A percentile compares a stretch with the other conserved stretches of the same genome.
These are phyloP conservation scores for Paspalum vaginatum DNA, from an alignment of 176 grass and related monocot genomes.

Conservation along the genomic window DNA sequence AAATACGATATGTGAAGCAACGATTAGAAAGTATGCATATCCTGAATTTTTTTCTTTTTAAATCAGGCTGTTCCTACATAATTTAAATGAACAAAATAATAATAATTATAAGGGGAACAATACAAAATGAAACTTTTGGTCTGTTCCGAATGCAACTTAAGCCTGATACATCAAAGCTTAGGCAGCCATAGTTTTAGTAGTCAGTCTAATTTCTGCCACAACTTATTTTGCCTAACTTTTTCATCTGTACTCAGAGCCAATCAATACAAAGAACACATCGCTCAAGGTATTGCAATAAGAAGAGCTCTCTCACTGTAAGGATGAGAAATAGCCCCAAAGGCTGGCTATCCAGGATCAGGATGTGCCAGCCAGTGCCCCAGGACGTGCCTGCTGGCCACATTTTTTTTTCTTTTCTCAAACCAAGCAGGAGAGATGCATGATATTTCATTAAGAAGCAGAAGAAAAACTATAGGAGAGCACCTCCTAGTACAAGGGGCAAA, in stretches of 20 bases:
- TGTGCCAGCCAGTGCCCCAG: too few relatives aligned
- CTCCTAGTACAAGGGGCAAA: too few relatives aligned
- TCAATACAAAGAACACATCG: background rate
- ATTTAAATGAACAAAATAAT: background rate
- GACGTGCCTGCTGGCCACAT: too few relatives aligned
- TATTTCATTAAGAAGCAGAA: too few relatives aligned
- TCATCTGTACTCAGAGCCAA: background rate
- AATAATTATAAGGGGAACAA: background rate
- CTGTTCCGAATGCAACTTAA: background rate
- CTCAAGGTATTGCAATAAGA: background rate
- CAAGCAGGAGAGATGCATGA: too few relatives aligned
- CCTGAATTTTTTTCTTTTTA: background rate
- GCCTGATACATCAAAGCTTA: background rate
- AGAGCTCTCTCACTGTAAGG: too few relatives aligned
- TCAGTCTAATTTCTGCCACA: background rate
- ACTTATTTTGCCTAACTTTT: background rate
- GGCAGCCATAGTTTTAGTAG: background rate
- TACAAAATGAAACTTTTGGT: background rate
- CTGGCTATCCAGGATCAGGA: too few relatives aligned
- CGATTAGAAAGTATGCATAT: constrained; percentile 20
- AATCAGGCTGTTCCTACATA: background rate
- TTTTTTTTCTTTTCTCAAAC: too few relatives aligned
- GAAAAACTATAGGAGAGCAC: too few relatives aligned
- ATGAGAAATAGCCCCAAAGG: too few relatives aligned
- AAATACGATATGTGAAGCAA: constrained; percentile 36